Evolutionary conservation across 371 early-diverging fungal genomes (phyloP).

Genomic region (Mortierella sp.): DNA sequence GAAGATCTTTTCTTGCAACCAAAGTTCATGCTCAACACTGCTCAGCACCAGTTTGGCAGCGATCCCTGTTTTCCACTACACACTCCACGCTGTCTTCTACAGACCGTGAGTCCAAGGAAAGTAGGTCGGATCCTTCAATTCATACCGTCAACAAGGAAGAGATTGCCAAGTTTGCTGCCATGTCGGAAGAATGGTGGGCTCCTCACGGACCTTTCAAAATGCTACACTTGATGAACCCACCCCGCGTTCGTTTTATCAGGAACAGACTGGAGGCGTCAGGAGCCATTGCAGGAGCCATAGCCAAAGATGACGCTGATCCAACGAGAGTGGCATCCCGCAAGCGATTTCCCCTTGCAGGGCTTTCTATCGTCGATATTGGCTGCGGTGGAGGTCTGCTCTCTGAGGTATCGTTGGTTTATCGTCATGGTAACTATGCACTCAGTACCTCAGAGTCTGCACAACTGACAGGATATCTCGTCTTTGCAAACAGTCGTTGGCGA

Average conservation of each 20-base stretch:
- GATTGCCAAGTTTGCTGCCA: conserved; percentile 81
- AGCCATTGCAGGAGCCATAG: conserved; percentile 18
- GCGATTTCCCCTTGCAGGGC: conserved; percentile 66
- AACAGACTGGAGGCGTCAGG: conserved; percentile 59
- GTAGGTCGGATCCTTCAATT: conserved; percentile 1
- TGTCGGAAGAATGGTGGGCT: conserved; percentile 92
- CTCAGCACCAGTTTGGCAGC: background rate
- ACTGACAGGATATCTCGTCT: background rate
- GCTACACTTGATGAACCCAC: conserved; percentile 91
- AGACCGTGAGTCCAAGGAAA: background rate
- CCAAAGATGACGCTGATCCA: background rate
- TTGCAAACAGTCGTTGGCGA: conserved; percentile 69
- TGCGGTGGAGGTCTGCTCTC: conserved; percentile 95
- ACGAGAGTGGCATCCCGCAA: background rate
- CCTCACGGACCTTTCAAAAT: conserved; percentile 87
- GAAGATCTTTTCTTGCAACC: background rate
- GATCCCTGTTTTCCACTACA: conserved; percentile 1
- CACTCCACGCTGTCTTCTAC: background rate
- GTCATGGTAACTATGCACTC: no score
- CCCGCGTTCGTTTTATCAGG: conserved; percentile 84
- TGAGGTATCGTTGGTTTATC: conserved; percentile 72
- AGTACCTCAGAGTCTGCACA: background rate
- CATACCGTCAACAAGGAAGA: conserved; percentile 77
- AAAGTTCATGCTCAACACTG: background rate
- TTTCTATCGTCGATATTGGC: conserved; percentile 89